phyloP scores from a whole-genome alignment of 2,329 filamentous ascomycete species.

The Ascochyta rabiei region DNA sequence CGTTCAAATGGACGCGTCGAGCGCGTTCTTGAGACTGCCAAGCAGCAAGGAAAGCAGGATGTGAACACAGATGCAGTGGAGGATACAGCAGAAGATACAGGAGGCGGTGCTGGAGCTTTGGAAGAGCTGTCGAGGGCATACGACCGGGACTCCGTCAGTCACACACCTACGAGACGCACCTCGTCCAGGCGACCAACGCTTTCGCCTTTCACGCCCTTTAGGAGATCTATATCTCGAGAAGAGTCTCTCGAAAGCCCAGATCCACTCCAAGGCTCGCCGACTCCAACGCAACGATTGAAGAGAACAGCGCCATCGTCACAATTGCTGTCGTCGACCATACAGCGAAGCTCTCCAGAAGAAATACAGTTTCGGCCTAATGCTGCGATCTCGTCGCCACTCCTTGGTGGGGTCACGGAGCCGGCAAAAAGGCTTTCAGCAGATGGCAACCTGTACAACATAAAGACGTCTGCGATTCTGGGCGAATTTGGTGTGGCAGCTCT shows the following conservation, averaged over 20 bases:
- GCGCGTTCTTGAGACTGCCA: conserved; percentile 21
- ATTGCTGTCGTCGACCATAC: conserved; percentile 5
- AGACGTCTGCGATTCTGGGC: conserved; percentile 20
- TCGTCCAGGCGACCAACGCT: conserved; percentile 17
- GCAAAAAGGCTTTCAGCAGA: background rate
- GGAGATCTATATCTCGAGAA: background rate
- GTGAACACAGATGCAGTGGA: background rate
- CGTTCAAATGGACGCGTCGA: conserved; percentile 27
- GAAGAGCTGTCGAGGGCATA: background rate
- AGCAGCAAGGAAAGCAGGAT: background rate
- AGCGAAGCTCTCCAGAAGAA: conserved; percentile 10
- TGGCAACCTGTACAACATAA: background rate
- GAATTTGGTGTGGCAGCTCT: conserved; percentile 30
- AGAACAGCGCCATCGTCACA: conserved; percentile 9
- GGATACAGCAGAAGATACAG: background rate
- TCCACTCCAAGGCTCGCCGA: conserved; percentile 31
- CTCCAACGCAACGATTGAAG: conserved; percentile 6
- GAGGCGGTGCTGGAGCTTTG: background rate
- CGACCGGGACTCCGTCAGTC: background rate
- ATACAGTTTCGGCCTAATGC: conserved; percentile 9
- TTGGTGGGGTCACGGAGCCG: background rate
- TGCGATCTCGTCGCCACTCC: conserved; percentile 10
- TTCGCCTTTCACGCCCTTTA: conserved; percentile 29
- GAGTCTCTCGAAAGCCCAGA: conserved; percentile 40
- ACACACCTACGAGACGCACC: conserved; percentile 10